These are phyloP conservation scores for Xerocomus spinulosus DNA, from an alignment of 768 basidiomycete species.

Conservation along the genomic window DNA sequence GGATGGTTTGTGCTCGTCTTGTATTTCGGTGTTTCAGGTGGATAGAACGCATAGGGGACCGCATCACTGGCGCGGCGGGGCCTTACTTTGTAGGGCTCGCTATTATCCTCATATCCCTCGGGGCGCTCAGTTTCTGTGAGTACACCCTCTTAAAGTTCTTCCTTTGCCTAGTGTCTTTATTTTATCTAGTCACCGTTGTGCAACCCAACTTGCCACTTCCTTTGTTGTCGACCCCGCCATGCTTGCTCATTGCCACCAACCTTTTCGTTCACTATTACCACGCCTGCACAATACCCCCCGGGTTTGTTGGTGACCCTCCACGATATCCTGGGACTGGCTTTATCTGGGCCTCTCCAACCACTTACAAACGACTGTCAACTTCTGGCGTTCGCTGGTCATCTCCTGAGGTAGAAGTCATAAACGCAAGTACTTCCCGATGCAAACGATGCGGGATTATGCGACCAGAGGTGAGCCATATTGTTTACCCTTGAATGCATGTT, in stretches of 20 bases:
- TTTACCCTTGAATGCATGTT: background rate
- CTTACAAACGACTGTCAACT: conserved; percentile 14
- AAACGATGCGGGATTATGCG: conserved; percentile 61
- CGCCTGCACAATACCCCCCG: conserved; percentile 75
- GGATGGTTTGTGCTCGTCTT: conserved; percentile 27
- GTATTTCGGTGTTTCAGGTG: conserved; percentile 57
- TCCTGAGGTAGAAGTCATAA: conserved; percentile 44
- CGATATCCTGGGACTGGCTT: conserved; percentile 37
- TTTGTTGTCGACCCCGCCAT: conserved; percentile 59
- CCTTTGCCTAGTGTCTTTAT: background rate
- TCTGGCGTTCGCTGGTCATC: conserved; percentile 49
- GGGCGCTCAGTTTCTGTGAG: conserved; percentile 79
- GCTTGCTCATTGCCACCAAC: conserved; percentile 73
- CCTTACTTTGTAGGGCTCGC: conserved; percentile 88
- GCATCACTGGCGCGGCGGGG: conserved; percentile 84
- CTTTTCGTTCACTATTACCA: conserved; percentile 81
- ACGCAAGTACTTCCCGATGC: conserved; percentile 56
- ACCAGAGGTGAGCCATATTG: conserved; percentile 62
- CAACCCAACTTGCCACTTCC: conserved; percentile 59
- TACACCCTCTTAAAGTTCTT: conserved; percentile 12
- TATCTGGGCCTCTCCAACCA: conserved; percentile 51
- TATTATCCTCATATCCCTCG: conserved; percentile 60
- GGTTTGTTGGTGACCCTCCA: conserved; percentile 65
- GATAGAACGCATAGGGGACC: conserved; percentile 72
- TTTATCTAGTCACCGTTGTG: conserved; percentile 67